Base-by-base conservation (phyloP, 306 rosid species). In the Sindora glabra region DNA sequence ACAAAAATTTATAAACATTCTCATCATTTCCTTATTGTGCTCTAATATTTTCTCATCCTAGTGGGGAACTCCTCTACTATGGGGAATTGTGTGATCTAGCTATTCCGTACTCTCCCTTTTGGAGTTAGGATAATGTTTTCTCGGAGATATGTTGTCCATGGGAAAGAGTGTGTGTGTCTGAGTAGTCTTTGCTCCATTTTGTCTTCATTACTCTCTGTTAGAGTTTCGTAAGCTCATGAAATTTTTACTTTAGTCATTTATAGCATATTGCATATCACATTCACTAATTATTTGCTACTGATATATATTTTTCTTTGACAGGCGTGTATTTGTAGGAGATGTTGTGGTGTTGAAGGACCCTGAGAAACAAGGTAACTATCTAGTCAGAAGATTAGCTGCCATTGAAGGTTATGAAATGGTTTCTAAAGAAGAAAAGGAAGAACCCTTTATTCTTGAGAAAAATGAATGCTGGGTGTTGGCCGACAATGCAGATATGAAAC, bases 391-490 rank as follows among this genome's bases (percentile, higher is more conserved):
- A 79, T 74, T 94, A 71, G 77, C 95, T 73, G 99, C 99, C 0
- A 41, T 76, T 50, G 97, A 80, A 82, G 99, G 99, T 58, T 77
- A 84, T 77, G 97, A 89, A 80, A 86, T 94, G 97, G 72, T 40
- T 59, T 94, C 99, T 65, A 74, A 67, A 1, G 77, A 89, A 80
- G 95, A 84, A 72, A 82, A 86, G 33, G 97, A 89, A 10, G 86
- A 89, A 65, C 77, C 97, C 7, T 94, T 94, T 71, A 37, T 74
- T 15, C 97, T 94, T 52, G 94, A 89, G 42, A 72, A 80, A 73
- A 83, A 86, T 23, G 76, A 94, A 58, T 94, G 97, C 91, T 94
- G 99, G 99, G 88, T 94, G 32, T 65, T 80, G 75, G 86, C 95
- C 48, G 99, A 89, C 70, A 89, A 94, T 75, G 80, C 80, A 63